These are phyloP conservation scores for Xylariaceae sp. DNA, from an alignment of 2,329 filamentous ascomycete species.

Conservation along the genomic window DNA sequence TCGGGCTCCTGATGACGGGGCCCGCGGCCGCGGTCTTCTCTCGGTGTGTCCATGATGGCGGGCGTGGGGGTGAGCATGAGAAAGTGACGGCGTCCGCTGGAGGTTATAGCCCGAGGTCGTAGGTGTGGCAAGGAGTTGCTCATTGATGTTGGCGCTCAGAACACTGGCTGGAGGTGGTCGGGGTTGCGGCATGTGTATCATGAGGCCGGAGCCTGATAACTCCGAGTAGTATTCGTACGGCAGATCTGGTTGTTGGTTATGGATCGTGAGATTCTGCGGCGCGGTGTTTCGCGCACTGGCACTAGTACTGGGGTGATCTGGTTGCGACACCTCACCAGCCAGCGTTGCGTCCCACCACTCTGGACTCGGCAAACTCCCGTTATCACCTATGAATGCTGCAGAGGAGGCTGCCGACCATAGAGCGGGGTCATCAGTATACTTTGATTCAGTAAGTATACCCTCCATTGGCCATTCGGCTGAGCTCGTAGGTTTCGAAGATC, in stretches of 20 bases:
- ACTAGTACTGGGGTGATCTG: neutral
- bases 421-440: constrained; percentile 6
- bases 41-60: constrained; percentile 27
- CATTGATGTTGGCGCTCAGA: constrained; percentile 30
- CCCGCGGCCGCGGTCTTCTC: constrained; percentile 45
- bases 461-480: constrained; percentile 32
- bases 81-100: constrained; percentile 23
- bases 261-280: constrained; percentile 38
- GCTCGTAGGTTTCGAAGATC: constrained; percentile 12
- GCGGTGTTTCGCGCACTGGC: constrained; percentile 20
- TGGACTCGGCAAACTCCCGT: constrained; percentile 12
- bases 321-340: constrained; percentile 4
- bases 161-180: constrained; percentile 35
- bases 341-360: constrained; percentile 25
- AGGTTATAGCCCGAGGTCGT: neutral
- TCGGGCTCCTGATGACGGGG: constrained; percentile 51
- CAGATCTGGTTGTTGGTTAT: constrained; percentile 38
- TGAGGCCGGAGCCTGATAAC: constrained; percentile 42
- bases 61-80: constrained; percentile 11
- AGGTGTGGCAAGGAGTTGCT: neutral
- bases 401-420: constrained; percentile 17
- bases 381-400: constrained; percentile 16
- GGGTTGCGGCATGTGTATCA: constrained; percentile 53
- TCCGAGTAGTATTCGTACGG: constrained; percentile 37
- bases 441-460: constrained; percentile 24